Evolutionary conservation across 495 filamentous ascomycete genomes (phyloP).

Genomic region (Schizothecium vesticola): DNA sequence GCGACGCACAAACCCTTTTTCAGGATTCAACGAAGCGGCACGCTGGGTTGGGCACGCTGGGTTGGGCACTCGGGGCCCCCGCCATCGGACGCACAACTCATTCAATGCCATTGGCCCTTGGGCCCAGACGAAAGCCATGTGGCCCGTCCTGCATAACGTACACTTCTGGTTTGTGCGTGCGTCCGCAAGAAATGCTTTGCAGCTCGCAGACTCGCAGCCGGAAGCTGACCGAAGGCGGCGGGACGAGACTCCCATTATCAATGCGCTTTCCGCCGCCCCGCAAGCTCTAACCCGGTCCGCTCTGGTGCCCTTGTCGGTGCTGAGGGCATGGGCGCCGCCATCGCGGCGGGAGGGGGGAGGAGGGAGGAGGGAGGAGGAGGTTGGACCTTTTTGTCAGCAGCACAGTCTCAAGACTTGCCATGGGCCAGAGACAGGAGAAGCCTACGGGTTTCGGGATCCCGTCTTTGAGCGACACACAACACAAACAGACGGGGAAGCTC

Average conservation of each 20-base stretch:
- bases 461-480: neutral
- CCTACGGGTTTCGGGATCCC: neutral
- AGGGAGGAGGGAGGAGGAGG: no score
- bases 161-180: slow-evolving; percentile 1
- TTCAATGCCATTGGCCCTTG: neutral
- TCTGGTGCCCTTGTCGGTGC: neutral
- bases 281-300: slow-evolving; percentile 1
- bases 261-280: slow-evolving; percentile 4
- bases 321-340: neutral
- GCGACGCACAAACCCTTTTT: neutral
- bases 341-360: neutral
- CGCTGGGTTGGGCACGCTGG: neutral
- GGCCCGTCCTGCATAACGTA: slow-evolving; percentile 11
- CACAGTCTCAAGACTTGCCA: neutral
- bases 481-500: neutral
- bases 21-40: neutral
- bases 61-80: no score
- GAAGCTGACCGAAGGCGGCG: neutral
- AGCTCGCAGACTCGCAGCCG: neutral
- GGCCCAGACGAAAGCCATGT: slow-evolving; percentile 4
- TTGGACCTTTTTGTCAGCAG: neutral
- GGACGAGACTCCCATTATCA: slow-evolving; percentile 2
- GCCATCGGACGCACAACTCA: neutral
- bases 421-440: neutral
- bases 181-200: slow-evolving; percentile 13